A percentile compares a stretch with the other conserved stretches of the same genome.
These are phyloP conservation scores for Yamadazyma taylorii DNA, from an alignment of 1,139 yeast species.

Conservation along the genomic window DNA sequence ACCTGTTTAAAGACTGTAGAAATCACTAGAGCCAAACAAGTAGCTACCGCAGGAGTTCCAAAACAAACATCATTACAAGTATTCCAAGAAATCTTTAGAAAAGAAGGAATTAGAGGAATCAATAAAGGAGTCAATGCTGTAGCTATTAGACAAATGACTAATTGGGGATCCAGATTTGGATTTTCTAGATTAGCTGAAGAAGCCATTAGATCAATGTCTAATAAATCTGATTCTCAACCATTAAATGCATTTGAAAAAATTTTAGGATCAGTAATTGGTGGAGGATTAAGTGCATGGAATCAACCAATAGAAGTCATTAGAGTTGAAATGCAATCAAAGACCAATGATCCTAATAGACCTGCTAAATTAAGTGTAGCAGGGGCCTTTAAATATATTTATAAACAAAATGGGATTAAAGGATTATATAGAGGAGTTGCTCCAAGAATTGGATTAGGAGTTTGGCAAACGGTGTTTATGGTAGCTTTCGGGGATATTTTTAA, in stretches of 20 bases:
- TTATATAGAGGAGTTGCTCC: conserved; percentile 96
- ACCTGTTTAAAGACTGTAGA: conserved; percentile 98
- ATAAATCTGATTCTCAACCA: conserved; percentile 61
- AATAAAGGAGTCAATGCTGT: conserved; percentile 99
- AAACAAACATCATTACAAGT: conserved; percentile 83
- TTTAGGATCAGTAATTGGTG: conserved; percentile 87
- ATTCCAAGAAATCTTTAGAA: conserved; percentile 76
- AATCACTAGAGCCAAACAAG: conserved; percentile 86
- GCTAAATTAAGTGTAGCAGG: conserved; percentile 80
- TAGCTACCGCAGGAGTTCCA: conserved; percentile 56
- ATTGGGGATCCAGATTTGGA: conserved; percentile 98
- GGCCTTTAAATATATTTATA: conserved; percentile 80
- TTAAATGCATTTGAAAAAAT: conserved; percentile 79
- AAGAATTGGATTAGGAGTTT: conserved; percentile 91
- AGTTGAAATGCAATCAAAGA: conserved; percentile 96
- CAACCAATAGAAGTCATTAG: conserved; percentile 98
- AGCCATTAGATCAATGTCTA: conserved; percentile 61
- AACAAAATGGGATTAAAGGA: conserved; percentile 82
- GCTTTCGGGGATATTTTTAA: conserved; percentile 90
- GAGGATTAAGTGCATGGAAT: conserved; percentile 97
- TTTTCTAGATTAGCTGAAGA: conserved; percentile 90
- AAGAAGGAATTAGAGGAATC: conserved; percentile 90
- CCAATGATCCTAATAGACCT: conserved; percentile 92
- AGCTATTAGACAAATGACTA: conserved; percentile 96
- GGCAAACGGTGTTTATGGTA: conserved; percentile 99